phyloP scores from a whole-genome alignment of 2,329 filamentous ascomycete species.

The Xylaria hypoxylon region DNA sequence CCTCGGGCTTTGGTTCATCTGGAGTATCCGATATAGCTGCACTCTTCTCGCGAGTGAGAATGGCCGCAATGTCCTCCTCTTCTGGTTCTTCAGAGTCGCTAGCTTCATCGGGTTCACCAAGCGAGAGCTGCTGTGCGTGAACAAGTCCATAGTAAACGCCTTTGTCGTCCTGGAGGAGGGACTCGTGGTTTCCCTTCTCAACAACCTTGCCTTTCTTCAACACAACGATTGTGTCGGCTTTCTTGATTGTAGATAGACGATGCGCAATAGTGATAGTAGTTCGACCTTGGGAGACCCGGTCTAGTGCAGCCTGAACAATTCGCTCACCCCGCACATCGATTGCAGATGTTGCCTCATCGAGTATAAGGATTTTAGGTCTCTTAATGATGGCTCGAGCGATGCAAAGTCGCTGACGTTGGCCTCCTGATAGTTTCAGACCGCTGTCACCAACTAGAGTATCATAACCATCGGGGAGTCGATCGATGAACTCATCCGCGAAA shows the following conservation, averaged over 20 bases:
- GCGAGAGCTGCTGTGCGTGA: slow-evolving; percentile 68
- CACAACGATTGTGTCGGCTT: slow-evolving; percentile 83
- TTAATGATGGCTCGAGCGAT: slow-evolving; percentile 81
- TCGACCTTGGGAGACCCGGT: slow-evolving; percentile 69
- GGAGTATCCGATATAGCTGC: slow-evolving; percentile 53
- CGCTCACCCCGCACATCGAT: slow-evolving; percentile 66
- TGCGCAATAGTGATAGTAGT: slow-evolving; percentile 82
- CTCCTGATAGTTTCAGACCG: slow-evolving; percentile 83
- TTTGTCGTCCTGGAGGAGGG: slow-evolving; percentile 69
- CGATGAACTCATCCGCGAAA: slow-evolving; percentile 77
- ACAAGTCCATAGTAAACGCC: slow-evolving; percentile 78
- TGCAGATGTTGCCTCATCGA: slow-evolving; percentile 82
- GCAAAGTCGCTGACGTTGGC: slow-evolving; percentile 84
- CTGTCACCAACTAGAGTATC: slow-evolving; percentile 80
- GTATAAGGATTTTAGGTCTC: slow-evolving; percentile 75
- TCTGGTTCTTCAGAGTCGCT: slow-evolving; percentile 51
- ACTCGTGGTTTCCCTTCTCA: slow-evolving; percentile 81
- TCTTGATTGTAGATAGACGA: slow-evolving; percentile 78
- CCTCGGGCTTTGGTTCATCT: slow-evolving; percentile 39
- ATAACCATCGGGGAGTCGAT: slow-evolving; percentile 73
- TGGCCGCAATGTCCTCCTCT: slow-evolving; percentile 56
- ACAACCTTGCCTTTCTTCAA: slow-evolving; percentile 76
- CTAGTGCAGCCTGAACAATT: slow-evolving; percentile 73
- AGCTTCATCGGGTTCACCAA: slow-evolving; percentile 60
- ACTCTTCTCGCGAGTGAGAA: slow-evolving; percentile 61